Evolutionary conservation across 2,329 filamentous ascomycete species (phyloP), one percentile per base, ranked within the genome.

Genomic region (Sclerotinia glacialis): DNA sequence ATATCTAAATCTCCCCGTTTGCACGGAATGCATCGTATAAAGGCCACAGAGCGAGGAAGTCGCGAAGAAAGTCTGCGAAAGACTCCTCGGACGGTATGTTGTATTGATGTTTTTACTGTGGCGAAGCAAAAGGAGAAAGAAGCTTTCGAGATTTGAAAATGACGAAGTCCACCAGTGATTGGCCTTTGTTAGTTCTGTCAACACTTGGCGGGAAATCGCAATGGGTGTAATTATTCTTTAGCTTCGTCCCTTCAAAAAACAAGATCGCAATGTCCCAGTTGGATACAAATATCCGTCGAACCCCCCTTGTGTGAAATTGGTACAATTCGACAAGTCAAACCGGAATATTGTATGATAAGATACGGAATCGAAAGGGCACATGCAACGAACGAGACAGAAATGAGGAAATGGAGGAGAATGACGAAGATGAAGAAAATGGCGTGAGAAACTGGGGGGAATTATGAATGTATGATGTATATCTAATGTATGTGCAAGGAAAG

Each of bases 41-140:
- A 23, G 46, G 55, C 52, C 44, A 28, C 46, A 65, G 46, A 42
- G 40, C 40, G 26, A 53, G 55, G 34, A 66, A 61, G 54, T 66
- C 55, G 47, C 55, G 44, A 53, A 61, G 64, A 56, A 44, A 53
- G 55, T 54, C 55, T 42, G 28, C n/a, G 58, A 28, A 26, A 46
- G 46, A 61, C 46, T 44, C 64, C 55, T 66, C 47, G 55, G 64
- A 66, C 34, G 47, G 21, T 23, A 26, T 44, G 34, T 46, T 44
- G 55, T 44, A 31, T 47, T 47, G 21, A 42, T 60, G 21, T 49
- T 47, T 49, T 47, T 49, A 60, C 37, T 52, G 64, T 60, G 64
- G 64, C 54, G 64, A 61, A 65, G 64, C 23, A 60, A 46, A 59
- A 37, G 37, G 42, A 58, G 53, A 64, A 64, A 34, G 61, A 56